These are phyloP conservation scores for Fusarium albosuccineum DNA, from an alignment of 2,329 filamentous ascomycete species.

Conservation along the genomic window DNA sequence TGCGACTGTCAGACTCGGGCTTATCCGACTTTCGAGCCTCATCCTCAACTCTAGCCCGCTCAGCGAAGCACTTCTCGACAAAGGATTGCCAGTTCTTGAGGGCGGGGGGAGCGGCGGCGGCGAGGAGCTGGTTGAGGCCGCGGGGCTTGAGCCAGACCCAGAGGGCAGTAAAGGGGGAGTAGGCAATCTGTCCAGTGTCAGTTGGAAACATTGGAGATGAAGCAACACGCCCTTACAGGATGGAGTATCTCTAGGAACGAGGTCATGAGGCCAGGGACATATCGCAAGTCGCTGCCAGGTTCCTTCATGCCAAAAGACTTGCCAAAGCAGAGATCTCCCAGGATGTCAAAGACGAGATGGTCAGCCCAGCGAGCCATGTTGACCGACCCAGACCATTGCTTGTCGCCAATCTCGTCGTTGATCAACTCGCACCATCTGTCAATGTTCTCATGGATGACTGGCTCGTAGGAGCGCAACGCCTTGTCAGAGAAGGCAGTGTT, in stretches of 20 bases:
- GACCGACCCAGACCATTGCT: slow-evolving; percentile 14
- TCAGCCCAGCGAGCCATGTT: slow-evolving; percentile 40
- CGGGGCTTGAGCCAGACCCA: slow-evolving; percentile 46
- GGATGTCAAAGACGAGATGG: slow-evolving; percentile 38
- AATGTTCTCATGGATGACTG: slow-evolving; percentile 26
- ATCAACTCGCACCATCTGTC: slow-evolving; percentile 33
- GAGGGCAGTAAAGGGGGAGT: slow-evolving; percentile 36
- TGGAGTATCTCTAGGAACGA: slow-evolving; percentile 27
- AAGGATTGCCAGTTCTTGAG: slow-evolving; percentile 36
- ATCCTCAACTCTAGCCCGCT: slow-evolving; percentile 33
- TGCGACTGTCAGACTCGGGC: slow-evolving; percentile 23
- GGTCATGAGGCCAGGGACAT: slow-evolving; percentile 32
- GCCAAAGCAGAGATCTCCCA: slow-evolving; percentile 40
- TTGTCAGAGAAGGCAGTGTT: slow-evolving; percentile 37
- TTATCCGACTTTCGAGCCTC: background rate
- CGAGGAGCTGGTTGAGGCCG: slow-evolving; percentile 38
- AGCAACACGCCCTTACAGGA: slow-evolving; percentile 7
- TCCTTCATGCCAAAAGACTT: slow-evolving; percentile 40
- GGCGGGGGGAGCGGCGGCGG: slow-evolving; percentile 29
- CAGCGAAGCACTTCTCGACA: slow-evolving; percentile 36
- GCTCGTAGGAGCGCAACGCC: slow-evolving; percentile 29
- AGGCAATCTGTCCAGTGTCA: slow-evolving; percentile 27
- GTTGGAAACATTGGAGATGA: background rate
- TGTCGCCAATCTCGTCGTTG: slow-evolving; percentile 17
- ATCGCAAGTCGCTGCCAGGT: slow-evolving; percentile 24